Conservation (phyloP, 306 rosid species). For the Corylus avellana region DNA sequence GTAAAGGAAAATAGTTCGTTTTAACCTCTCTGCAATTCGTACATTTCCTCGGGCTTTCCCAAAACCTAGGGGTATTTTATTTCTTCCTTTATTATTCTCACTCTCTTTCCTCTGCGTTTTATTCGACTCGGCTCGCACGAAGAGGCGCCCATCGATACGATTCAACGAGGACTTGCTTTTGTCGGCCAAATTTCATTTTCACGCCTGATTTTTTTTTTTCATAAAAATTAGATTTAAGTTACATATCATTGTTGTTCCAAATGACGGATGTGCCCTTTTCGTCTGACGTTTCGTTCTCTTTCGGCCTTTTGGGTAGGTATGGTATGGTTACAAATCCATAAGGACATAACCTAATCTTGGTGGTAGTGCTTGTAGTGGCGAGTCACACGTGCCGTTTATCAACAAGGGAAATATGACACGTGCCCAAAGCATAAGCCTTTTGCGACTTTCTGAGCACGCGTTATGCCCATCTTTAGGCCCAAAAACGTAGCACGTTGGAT, state of each 20-base stretch:
- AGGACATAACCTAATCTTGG: not conserved
- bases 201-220: not conserved
- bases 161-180: not conserved
- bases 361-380: not conserved
- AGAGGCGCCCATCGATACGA: not conserved
- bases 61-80: not conserved
- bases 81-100: not conserved
- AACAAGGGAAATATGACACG: not conserved
- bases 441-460: too few species aligned
- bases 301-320: not conserved
- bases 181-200: not conserved
- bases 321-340: not conserved
- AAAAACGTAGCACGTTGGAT: too few species aligned
- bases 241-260: too few species aligned
- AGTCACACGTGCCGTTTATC: not conserved
- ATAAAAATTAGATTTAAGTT: too few species aligned
- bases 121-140: not conserved
- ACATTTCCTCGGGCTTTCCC: conserved; percentile 22
- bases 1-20: not conserved
- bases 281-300: not conserved
- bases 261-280: not conserved
- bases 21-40: not conserved
- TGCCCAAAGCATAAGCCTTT: too few species aligned
- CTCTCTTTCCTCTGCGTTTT: not conserved
- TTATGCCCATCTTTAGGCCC: too few species aligned